Evolutionary conservation across 345 rosid species (phyloP), one percentile per base, ranked within the genome.

Genomic region (Brassica cretica): DNA sequence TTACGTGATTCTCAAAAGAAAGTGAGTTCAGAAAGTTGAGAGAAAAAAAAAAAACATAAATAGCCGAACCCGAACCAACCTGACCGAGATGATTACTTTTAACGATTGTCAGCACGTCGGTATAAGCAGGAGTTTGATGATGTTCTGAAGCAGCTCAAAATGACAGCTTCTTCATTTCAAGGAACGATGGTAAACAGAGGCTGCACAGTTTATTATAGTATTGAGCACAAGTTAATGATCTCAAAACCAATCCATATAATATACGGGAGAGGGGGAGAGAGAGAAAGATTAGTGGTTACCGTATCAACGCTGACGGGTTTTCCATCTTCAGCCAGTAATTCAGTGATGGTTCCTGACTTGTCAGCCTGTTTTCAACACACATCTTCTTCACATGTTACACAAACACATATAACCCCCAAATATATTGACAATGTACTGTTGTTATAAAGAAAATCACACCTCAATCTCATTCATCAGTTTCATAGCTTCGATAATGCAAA

Each of bases 401-500:
- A 41, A 64, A 70, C 56, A n/a, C 3, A 56, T 59, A 16, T 24
- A 5, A 46, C 12, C 53, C 53, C 6, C 55, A 46, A 46, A 5
- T 16, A 46, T 46, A 46, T 1, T 46, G 16, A 46, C 16, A 14
- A 3, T 44, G 15, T 44, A 44, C 2, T 44, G 2, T 41, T 44
- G 51, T 12, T 12, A 12, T 14, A 14, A 44, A 44, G 15, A 44
- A 44, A 55, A 33, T 53, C 78, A 10, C 78, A 95, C 99, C 85
- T 95, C 99, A 16, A 95, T 93, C 81, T 95, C 98, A 64, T 95
- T 95, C 99, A 95, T 93, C 75, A 95, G 82, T 81, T 95, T 95
- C 99, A 95, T 95, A 68, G 99, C 99, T 83, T 95, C 99, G 19
- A 91, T 86, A 83, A 95, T 93, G 87, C 99, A 93, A 71, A 95